Evolutionary conservation across 2,329 filamentous ascomycete species (phyloP), one percentile per base, ranked within the genome.

Genomic region (Clonostachys rosea): DNA sequence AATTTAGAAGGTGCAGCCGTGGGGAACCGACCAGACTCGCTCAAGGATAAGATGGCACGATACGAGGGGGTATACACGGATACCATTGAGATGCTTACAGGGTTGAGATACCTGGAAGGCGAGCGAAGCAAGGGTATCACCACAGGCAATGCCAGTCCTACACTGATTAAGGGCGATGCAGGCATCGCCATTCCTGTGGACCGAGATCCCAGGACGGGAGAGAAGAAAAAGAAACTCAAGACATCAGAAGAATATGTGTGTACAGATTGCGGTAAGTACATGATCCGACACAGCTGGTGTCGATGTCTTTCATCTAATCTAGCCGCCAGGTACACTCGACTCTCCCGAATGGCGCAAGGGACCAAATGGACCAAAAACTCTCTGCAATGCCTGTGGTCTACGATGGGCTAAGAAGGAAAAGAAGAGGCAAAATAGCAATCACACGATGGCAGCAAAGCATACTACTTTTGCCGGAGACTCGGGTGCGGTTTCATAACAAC

Each of bases 311-410:
- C 40, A 39, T 18, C 36, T 18, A 18, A n/a, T n/a, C 12, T 8
- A 4, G 17, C 17, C 36, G 10, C 11, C 51, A 85, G 81, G 81
- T 34, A 96, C 90, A 1, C 76, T 95, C 39, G 91, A 96, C 61
- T 95, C 89, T 14, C 92, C 92, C 0, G 92, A 97, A 71, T 97
- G 92, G 92, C 79, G 92, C 52, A 96, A 96, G 65, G 92, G 92
- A 0, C 92, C 92, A 0, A 89, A 82, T 52, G 92, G 92, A 3
- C 91, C 91, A 2, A 96, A 97, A 67, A 96, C 92, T 9, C 71
- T 97, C 12, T 97, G 92, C 68, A 97, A 97, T 69, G 92, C 92
- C 8, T 97, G 92, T 62, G 92, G 92, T 36, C 70, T 87, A 33
- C 74, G 83, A 45, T 87, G 83, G 83, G 83, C 83, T 14, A 83